A percentile compares a stretch with the other conserved stretches of the same genome.
These are phyloP conservation scores for Pichia sp. DNA, from an alignment of 1,139 yeast genomes.

Conservation along the genomic window DNA sequence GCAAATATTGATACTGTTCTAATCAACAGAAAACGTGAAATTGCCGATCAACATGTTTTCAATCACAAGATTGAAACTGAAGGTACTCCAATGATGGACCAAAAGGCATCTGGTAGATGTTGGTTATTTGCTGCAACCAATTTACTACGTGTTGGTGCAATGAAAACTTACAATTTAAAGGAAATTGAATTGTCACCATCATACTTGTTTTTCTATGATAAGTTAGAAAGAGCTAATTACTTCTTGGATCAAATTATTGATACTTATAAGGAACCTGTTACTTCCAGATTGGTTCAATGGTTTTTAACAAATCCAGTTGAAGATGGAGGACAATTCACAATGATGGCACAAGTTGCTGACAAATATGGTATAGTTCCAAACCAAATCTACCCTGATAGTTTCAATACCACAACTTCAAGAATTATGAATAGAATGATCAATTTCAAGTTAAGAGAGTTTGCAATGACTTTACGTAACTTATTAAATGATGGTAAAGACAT, in stretches of 20 bases:
- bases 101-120: conserved; percentile 70
- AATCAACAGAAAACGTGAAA: conserved; percentile 38
- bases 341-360: conserved; percentile 65
- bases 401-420: conserved; percentile 53
- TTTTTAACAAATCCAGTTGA: conserved; percentile 56
- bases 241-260: conserved; percentile 70
- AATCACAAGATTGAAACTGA: conserved; percentile 54
- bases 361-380: conserved; percentile 78
- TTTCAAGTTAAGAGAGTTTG: conserved; percentile 68
- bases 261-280: conserved; percentile 56
- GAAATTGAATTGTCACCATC: conserved; percentile 72
- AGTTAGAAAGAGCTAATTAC: conserved; percentile 67
- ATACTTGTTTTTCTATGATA: conserved; percentile 66
- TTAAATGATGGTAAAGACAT: conserved; percentile 33
- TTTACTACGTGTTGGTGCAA: conserved; percentile 56
- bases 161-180: conserved; percentile 56
- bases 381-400: conserved; percentile 63
- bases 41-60: conserved; percentile 41
- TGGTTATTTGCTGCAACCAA: conserved; percentile 85
- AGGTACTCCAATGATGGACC: conserved; percentile 69
- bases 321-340: conserved; percentile 86
- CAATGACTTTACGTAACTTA: conserved; percentile 52
- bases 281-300: conserved; percentile 60
- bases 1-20: conserved; percentile 32
- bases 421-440: conserved; percentile 56